Evolutionary conservation across 1,284 basidiomycete genomes (phyloP).

Genomic region (Trametes polyzona): DNA sequence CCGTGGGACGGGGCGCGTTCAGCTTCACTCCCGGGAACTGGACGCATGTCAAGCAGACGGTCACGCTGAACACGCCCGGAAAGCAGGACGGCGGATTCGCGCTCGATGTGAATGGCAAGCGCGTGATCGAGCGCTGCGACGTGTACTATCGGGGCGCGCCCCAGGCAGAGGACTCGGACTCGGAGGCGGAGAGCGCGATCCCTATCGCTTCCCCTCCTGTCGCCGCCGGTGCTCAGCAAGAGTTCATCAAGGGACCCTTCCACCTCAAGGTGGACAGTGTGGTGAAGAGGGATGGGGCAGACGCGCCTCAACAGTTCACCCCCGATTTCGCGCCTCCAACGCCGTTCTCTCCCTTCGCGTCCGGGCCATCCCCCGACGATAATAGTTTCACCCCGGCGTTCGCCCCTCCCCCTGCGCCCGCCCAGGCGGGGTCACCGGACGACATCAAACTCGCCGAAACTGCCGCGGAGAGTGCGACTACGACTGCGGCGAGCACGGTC

Average conservation of each 20-base stretch:
- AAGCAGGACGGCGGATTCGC: constrained; percentile 41
- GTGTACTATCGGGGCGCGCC: constrained; percentile 60
- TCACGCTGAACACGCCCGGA: constrained; percentile 73
- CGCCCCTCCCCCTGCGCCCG: neutral
- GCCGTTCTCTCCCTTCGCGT: neutral
- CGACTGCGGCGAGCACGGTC: constrained; percentile 6
- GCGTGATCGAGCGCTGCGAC: constrained; percentile 56
- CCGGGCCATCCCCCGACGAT: neutral
- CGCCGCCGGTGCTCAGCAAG: constrained; percentile 2
- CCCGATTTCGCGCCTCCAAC: constrained; percentile 4
- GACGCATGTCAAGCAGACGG: constrained; percentile 68
- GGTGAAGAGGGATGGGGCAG: neutral
- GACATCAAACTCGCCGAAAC: constrained; percentile 4
- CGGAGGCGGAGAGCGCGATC: constrained; percentile 1
- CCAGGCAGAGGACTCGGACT: constrained; percentile 2
- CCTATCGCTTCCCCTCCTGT: neutral
- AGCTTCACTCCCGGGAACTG: constrained; percentile 63
- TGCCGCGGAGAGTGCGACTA: neutral
- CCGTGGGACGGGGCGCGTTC: constrained; percentile 78
- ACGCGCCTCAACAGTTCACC: neutral
- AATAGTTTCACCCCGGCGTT: constrained; percentile 8
- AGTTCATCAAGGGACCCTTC: constrained; percentile 1
- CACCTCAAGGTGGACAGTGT: constrained; percentile 9
- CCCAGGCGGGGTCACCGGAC: neutral
- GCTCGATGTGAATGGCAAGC: constrained; percentile 56